A percentile compares a stretch with the other conserved stretches of the same genome.
These are phyloP conservation scores for Carex myosuroides DNA, from an alignment of 176 grass and related monocot species.

Conservation along the genomic window DNA sequence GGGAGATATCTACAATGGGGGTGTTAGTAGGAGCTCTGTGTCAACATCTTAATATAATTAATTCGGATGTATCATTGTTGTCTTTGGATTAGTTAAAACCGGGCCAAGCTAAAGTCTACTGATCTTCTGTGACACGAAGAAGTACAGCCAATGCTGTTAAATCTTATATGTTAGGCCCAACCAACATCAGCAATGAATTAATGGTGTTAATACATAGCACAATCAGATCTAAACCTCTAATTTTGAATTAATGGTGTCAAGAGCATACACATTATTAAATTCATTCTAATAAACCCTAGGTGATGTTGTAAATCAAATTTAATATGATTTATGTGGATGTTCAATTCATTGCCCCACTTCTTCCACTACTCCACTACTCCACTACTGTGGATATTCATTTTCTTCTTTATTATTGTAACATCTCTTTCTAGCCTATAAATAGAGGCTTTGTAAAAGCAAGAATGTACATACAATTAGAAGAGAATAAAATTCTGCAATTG, in stretches of 20 bases:
- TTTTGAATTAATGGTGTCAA: background rate
- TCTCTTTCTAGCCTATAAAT: no score
- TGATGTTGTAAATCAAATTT: no score
- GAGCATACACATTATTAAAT: no score
- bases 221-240: background rate
- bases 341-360: no score
- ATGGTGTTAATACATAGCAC: background rate
- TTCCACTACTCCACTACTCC: no score
- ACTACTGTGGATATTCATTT: no score
- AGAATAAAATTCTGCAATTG: no score
- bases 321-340: no score
- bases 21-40: background rate
- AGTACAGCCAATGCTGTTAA: conserved; percentile 2
- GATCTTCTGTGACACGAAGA: background rate
- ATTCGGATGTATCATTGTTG: conserved; percentile 17
- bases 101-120: background rate
- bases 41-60: background rate
- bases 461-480: no score
- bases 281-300: no score
- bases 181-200: background rate
- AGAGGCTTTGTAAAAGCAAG: no score
- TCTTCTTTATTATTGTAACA: no score
- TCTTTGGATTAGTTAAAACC: conserved; percentile 25
- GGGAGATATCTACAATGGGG: background rate
- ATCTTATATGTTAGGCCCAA: background rate